These are phyloP conservation scores for Skeletonema grethae DNA, from an alignment of 108 stramenopile species.

Conservation along the genomic window DNA sequence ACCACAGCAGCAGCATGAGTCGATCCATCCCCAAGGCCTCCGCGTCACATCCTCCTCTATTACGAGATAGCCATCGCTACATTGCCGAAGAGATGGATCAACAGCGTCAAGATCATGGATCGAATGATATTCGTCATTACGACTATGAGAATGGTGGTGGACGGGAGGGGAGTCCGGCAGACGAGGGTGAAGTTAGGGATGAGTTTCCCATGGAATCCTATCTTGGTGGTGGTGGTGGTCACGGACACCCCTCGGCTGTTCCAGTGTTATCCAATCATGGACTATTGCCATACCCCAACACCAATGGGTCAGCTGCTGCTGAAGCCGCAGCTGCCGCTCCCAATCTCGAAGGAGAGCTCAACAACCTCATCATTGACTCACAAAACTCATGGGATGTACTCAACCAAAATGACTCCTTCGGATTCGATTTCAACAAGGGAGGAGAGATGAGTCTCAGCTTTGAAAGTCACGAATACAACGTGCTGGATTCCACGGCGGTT, in stretches of 20 bases:
- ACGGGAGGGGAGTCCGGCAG: background rate
- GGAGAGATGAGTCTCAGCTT: constrained; percentile 1
- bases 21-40: background rate
- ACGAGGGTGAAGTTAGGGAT: background rate
- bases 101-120: background rate
- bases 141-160: background rate
- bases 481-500: background rate
- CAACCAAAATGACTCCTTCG: background rate
- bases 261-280: background rate
- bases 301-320: background rate
- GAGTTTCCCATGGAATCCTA: constrained; percentile 1
- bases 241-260: background rate
- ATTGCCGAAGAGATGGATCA: background rate
- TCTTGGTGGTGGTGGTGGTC: background rate
- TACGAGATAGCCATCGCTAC: background rate
- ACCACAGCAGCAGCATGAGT: background rate
- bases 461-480: background rate
- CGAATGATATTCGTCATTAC: background rate
- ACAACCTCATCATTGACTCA: background rate
- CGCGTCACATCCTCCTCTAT: background rate
- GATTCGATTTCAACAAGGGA: background rate
- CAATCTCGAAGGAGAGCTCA: background rate
- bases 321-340: background rate
- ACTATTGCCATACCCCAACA: background rate
- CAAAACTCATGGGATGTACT: constrained; percentile 1